Conservation (phyloP, 176 grass and related monocot genomes). For the Oryza meyeriana region DNA sequence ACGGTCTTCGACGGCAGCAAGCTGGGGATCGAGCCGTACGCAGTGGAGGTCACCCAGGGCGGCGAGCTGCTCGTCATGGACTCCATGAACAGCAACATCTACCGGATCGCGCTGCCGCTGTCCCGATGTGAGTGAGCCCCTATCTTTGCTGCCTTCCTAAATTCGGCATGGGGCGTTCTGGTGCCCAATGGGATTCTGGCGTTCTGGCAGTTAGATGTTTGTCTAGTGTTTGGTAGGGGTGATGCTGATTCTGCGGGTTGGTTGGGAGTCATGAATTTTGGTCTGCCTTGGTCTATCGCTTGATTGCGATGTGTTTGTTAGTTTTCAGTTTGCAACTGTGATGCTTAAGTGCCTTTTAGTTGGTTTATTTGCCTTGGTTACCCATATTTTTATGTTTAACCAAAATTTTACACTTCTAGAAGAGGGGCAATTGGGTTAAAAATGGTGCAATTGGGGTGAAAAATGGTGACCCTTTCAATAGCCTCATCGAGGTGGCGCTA, state of each 20-base stretch:
- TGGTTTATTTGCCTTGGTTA: constrained; percentile 1
- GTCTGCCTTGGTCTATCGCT: constrained; percentile 4
- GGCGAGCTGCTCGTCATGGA: constrained; percentile 91
- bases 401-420: neutral
- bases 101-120: constrained; percentile 81
- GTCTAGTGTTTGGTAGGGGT: constrained; percentile 33
- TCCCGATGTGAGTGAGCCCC: constrained; percentile 68
- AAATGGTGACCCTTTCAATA: neutral
- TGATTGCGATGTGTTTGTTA: constrained; percentile 53
- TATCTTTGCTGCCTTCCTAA: constrained; percentile 20
- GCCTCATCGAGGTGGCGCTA: neutral
- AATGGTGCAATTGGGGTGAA: neutral
- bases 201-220: constrained; percentile 39
- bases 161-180: constrained; percentile 33
- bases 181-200: constrained; percentile 11
- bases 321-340: constrained; percentile 7
- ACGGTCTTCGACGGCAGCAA: constrained; percentile 98
- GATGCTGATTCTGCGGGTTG: constrained; percentile 35
- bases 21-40: constrained; percentile 87
- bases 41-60: constrained; percentile 73
- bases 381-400: neutral
- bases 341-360: constrained; percentile 21
- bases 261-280: constrained; percentile 46
- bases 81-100: constrained; percentile 94
- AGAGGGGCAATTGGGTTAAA: neutral